These are phyloP conservation scores for Hibiscus mutabilis DNA, from an alignment of 345 rosid species.

Conservation along the genomic window DNA sequence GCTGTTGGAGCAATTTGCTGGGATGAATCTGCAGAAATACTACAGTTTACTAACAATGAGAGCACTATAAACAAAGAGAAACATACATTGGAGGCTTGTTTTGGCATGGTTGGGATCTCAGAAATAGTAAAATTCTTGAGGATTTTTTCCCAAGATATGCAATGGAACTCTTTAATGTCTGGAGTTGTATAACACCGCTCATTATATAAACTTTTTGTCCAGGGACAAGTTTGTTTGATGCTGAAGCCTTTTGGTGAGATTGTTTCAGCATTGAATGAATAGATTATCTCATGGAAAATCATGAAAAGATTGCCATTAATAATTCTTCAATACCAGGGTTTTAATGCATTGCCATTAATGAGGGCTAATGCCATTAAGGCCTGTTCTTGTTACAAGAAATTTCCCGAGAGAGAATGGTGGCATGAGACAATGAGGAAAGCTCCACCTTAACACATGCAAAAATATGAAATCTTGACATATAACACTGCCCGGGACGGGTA, in stretches of 20 bases:
- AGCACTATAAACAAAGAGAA: constrained; percentile 7
- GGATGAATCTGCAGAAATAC: background rate
- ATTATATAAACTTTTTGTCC: background rate
- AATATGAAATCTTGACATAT: background rate
- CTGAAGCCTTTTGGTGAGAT: background rate
- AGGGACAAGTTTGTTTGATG: background rate
- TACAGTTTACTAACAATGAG: background rate
- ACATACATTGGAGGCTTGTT: constrained; percentile 3
- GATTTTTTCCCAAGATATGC: background rate
- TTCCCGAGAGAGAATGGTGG: background rate
- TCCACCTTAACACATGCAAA: background rate
- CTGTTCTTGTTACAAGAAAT: background rate
- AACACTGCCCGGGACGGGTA: too few species aligned
- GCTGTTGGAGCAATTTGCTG: background rate
- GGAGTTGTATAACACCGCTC: background rate
- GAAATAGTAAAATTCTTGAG: background rate
- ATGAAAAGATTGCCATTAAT: constrained; percentile 1
- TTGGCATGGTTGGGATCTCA: background rate
- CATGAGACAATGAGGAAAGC: background rate
- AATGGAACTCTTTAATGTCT: background rate
- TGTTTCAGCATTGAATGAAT: background rate
- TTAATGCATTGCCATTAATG: background rate
- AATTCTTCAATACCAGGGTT: background rate
- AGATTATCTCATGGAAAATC: background rate
- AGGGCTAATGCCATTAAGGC: background rate